Evolutionary conservation across 2,329 filamentous ascomycete genomes (phyloP).

Genomic region (Lachnellula suecica): DNA sequence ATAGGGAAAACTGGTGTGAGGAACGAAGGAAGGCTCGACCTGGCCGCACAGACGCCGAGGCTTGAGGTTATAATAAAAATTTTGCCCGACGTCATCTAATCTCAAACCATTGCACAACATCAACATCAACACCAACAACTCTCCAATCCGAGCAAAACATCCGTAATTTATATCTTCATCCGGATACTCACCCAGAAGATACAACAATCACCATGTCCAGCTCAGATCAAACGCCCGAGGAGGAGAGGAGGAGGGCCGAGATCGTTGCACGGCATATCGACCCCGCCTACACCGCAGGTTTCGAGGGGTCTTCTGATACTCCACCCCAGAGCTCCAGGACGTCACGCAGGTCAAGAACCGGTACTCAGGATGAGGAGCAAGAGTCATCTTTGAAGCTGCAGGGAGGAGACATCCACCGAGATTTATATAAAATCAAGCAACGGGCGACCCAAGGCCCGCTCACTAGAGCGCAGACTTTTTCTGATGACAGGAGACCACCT

Average conservation of each 20-base stretch:
- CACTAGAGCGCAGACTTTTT: slow-evolving; percentile 67
- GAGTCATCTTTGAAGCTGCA: slow-evolving; percentile 71
- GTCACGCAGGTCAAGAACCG: slow-evolving; percentile 30
- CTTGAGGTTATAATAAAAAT: too few relatives aligned
- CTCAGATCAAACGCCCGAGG: slow-evolving; percentile 3
- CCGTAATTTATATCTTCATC: too few relatives aligned
- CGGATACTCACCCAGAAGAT: too few relatives aligned
- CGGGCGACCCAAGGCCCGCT: slow-evolving; percentile 53
- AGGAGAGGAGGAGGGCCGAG: slow-evolving; percentile 29
- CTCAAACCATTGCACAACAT: too few relatives aligned
- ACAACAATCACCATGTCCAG: slow-evolving; percentile 16
- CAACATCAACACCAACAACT: too few relatives aligned
- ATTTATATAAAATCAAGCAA: slow-evolving; percentile 75
- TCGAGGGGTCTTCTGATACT: slow-evolving; percentile 33
- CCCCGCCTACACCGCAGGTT: slow-evolving; percentile 42
- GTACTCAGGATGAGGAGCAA: slow-evolving; percentile 29
- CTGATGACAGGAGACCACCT: slow-evolving; percentile 43
- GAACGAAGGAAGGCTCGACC: too few relatives aligned
- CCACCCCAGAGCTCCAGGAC: slow-evolving; percentile 19
- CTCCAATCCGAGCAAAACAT: too few relatives aligned
- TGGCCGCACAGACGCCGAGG: too few relatives aligned
- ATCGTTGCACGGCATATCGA: slow-evolving; percentile 42
- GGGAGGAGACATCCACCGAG: slow-evolving; percentile 76
- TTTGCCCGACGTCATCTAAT: too few relatives aligned
- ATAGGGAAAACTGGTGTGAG: too few relatives aligned